A percentile compares a stretch with the other conserved stretches of the same genome.
Conservation (phyloP, 1,139 yeast genomes). For the Suhomyces atakaporum region DNA sequence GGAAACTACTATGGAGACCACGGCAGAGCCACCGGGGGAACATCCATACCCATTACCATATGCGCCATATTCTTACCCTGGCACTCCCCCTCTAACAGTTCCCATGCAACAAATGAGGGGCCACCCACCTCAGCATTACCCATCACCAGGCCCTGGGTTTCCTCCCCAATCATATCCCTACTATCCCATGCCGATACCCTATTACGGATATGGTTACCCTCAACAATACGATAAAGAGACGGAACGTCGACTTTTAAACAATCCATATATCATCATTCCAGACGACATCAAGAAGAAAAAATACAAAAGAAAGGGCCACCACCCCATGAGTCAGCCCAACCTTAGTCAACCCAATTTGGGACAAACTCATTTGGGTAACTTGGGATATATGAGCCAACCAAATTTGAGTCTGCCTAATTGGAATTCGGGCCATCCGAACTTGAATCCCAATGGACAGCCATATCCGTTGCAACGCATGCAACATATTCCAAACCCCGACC, state of each 20-base stretch:
- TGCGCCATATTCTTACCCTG: constrained; percentile 5
- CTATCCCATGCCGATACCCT: constrained; percentile 7
- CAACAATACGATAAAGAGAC: constrained; percentile 29
- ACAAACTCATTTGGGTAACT: neutral
- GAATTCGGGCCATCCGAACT: neutral
- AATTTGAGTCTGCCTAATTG: neutral
- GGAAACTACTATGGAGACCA: neutral
- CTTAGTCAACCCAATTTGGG: neutral
- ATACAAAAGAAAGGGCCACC: constrained; percentile 1
- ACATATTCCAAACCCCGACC: neutral
- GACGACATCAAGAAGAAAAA: constrained; percentile 16
- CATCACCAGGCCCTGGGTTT: constrained; percentile 3
- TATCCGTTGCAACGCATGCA: neutral
- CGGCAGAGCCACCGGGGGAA: neutral
- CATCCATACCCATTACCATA: constrained; percentile 1
- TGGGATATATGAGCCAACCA: neutral
- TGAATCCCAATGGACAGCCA: neutral
- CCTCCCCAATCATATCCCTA: constrained; percentile 6
- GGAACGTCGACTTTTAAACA: constrained; percentile 31
- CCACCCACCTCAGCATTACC: constrained; percentile 2
- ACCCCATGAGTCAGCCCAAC: constrained; percentile 2
- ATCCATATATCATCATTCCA: constrained; percentile 35
- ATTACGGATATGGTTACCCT: constrained; percentile 7
- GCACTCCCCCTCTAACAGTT: constrained; percentile 4
- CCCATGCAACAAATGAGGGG: constrained; percentile 4